Evolutionary conservation across 768 basidiomycete species (phyloP).

Genomic region (Kwoniella heveanensis): DNA sequence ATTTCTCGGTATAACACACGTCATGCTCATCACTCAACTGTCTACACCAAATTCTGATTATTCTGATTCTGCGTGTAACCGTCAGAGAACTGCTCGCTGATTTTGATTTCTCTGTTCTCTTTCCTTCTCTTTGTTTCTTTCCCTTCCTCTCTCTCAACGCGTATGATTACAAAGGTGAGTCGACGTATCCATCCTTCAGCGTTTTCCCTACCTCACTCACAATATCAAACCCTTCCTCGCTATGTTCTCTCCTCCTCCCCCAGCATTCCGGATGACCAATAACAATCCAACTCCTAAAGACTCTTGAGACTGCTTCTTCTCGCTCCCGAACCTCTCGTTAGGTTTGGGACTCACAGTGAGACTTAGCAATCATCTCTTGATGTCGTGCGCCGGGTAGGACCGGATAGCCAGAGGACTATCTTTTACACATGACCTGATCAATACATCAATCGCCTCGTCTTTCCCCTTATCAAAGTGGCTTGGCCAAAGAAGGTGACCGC

Average conservation of each 20-base stretch:
- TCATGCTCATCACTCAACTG: background rate
- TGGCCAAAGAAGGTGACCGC: too few species aligned
- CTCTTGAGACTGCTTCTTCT: constrained; percentile 1
- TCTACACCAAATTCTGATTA: too few species aligned
- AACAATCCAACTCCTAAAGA: constrained; percentile 51
- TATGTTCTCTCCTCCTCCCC: background rate
- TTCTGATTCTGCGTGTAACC: too few species aligned
- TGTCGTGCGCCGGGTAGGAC: constrained; percentile 41
- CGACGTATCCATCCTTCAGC: background rate
- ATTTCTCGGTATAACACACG: too few species aligned
- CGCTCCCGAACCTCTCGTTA: constrained; percentile 39
- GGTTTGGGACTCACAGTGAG: constrained; percentile 26
- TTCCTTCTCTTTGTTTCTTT: background rate
- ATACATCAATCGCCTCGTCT: too few species aligned
- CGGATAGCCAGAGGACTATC: constrained; percentile 43
- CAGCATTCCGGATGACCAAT: constrained; percentile 34
- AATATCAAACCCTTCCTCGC: constrained; percentile 5
- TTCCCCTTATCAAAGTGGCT: too few species aligned
- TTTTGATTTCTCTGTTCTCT: constrained; percentile 3
- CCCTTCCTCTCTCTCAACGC: background rate
- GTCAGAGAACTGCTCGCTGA: background rate
- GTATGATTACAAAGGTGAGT: constrained; percentile 6
- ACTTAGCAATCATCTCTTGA: background rate
- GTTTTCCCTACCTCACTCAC: constrained; percentile 5
- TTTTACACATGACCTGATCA: constrained; percentile 53